Evolutionary conservation across 116 monocot genomes (phyloP).

Genomic region (Papilionanthe hybrid): DNA sequence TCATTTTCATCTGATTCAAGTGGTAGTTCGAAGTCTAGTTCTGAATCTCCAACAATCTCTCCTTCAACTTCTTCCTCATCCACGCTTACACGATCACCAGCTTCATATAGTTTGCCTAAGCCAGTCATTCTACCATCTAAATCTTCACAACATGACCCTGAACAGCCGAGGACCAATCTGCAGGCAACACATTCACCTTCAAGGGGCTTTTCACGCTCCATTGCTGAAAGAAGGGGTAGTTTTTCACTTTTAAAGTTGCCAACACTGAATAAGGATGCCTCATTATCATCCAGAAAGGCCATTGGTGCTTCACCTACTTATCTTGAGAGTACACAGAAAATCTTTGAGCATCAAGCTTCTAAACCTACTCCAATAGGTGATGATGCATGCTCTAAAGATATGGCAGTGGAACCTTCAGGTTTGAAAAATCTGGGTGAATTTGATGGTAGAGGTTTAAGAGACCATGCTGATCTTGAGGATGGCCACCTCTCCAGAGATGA

Average conservation of each 20-base stretch:
- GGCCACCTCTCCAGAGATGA: neutral
- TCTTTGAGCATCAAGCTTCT: neutral
- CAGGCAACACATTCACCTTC: slow-evolving; percentile 33
- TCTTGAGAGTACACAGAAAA: slow-evolving; percentile 12
- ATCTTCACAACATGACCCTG: slow-evolving; percentile 16
- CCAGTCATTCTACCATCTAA: slow-evolving; percentile 22
- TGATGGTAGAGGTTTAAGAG: slow-evolving; percentile 12
- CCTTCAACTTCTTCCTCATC: slow-evolving; percentile 49
- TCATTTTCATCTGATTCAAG: slow-evolving; percentile 60
- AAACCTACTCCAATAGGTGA: neutral
- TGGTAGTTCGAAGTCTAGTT: slow-evolving; percentile 55
- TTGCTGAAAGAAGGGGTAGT: slow-evolving; percentile 80
- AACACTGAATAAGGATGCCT: slow-evolving; percentile 23
- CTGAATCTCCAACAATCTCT: slow-evolving; percentile 55
- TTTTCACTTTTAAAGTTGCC: slow-evolving; percentile 64
- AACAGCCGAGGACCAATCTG: slow-evolving; percentile 12
- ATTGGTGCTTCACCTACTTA: slow-evolving; percentile 7
- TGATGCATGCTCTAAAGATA: slow-evolving; percentile 6
- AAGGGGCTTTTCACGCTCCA: slow-evolving; percentile 40
- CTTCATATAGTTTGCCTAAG: slow-evolving; percentile 26
- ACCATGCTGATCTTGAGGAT: slow-evolving; percentile 4
- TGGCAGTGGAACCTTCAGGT: slow-evolving; percentile 1
- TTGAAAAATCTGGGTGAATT: slow-evolving; percentile 3
- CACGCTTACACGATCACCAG: slow-evolving; percentile 32
- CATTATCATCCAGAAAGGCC: slow-evolving; percentile 12